Evolutionary conservation across 805 yeast genomes (phyloP).

Genomic region (Saturnispora besseyi): DNA sequence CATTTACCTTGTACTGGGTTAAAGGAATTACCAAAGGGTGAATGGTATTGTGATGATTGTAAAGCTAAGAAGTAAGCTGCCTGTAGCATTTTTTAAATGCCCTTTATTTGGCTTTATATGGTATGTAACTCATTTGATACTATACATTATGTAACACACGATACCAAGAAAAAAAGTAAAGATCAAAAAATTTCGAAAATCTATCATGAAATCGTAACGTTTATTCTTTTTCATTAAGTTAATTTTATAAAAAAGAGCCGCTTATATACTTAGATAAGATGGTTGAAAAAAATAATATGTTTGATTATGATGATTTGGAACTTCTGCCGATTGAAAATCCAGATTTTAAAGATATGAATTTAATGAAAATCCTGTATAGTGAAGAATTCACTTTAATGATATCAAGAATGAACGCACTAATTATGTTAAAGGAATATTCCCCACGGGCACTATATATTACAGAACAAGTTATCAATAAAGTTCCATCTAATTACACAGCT

Average conservation of each 20-base stretch:
- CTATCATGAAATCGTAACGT: no score
- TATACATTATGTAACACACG: not conserved
- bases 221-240: no score
- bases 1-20: slow-evolving; percentile 90
- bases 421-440: slow-evolving; percentile 51
- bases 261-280: not conserved
- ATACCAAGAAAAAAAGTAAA: not conserved
- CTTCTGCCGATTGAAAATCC: slow-evolving; percentile 11
- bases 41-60: slow-evolving; percentile 75
- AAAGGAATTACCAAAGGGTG: slow-evolving; percentile 76
- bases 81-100: not conserved
- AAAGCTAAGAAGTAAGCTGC: slow-evolving; percentile 15
- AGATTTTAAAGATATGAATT: slow-evolving; percentile 11
- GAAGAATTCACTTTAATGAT: slow-evolving; percentile 58
- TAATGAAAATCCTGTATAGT: slow-evolving; percentile 62
- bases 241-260: no score
- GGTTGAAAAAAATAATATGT: not conserved
- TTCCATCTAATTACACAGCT: slow-evolving; percentile 87
- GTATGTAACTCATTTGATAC: not conserved
- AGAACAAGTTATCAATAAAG: slow-evolving; percentile 47
- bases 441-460: slow-evolving; percentile 67
- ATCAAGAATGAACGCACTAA: slow-evolving; percentile 52
- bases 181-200: no score
- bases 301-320: slow-evolving; percentile 12
- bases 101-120: not conserved